Base-by-base conservation (phyloP, 345 rosid genomes). In the Aegle marmelos region DNA sequence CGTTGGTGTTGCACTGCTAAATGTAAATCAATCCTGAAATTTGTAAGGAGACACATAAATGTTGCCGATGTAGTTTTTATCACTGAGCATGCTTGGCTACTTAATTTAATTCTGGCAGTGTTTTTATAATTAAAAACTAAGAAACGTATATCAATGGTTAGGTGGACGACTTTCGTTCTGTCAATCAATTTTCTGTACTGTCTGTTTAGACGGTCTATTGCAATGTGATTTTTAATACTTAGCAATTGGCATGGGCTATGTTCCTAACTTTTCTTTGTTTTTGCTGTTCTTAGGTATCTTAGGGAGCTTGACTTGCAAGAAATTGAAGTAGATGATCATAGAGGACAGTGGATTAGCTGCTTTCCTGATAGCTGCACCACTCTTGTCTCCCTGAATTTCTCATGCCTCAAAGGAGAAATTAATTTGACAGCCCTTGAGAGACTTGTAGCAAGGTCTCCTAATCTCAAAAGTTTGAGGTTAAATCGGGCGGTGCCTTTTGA, bases 261-360 rank as follows among this genome's bases (percentile, higher is more conserved):
- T 48, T 60, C 68, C 77, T 19, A 39, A 10, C 57, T 65, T 53
- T 57, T 45, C 53, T 45, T 61, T 70, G 6, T 78, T 79, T 61
- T 41, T 82, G 72, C 27, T 41, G 76, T 72, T 33, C 21, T 53
- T 83, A 96, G 99, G 89, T 76, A 39, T 76, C 95, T 96, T 76
- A 88, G 86, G 81, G 99, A 96, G 94, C 91, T 96, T 80, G 99
- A 96, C 80, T 85, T 94, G 86, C 99, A 96, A 85, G 99, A 96
- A 85, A 94, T 92, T 81, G 99, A 96, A 79, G 84, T 96, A 25
- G 99, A 96, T 82, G 99, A 96, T 87, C 90, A 88, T 34, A 86
- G 95, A 82, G 96, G 97, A 72, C 97, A 94, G 76, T 96, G 99
- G 99, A 87, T 96, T 10, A 94, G 91, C 82, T 87, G 93, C 88